phyloP scores from a whole-genome alignment of 768 basidiomycete species.

The Hortiboletus flavorubellus region DNA sequence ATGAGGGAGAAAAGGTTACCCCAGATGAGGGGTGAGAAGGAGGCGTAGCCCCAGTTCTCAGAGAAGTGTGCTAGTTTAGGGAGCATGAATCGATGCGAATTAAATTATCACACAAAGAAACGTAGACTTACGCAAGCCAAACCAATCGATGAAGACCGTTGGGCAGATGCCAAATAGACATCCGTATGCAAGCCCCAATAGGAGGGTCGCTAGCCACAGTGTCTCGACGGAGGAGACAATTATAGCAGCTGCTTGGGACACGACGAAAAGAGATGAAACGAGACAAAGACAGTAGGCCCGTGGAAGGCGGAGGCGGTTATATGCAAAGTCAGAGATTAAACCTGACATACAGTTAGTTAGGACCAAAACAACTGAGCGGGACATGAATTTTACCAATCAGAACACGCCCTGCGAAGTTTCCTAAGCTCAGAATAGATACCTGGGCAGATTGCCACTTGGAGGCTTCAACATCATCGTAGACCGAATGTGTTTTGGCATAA shows the following conservation, averaged over 20 bases:
- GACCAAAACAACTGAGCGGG: not conserved
- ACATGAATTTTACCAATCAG: constrained; percentile 51
- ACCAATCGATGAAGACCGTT: constrained; percentile 81
- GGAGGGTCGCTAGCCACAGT: constrained; percentile 53
- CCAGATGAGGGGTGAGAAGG: constrained; percentile 69
- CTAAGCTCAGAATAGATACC: constrained; percentile 78
- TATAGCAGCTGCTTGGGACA: constrained; percentile 65
- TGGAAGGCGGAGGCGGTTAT: constrained; percentile 54
- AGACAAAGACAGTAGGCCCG: constrained; percentile 68
- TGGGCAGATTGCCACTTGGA: constrained; percentile 79
- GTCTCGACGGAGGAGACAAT: constrained; percentile 50
- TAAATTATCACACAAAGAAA: not conserved
- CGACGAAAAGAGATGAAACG: constrained; percentile 63
- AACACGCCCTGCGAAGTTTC: constrained; percentile 79
- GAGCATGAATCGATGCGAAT: not conserved
- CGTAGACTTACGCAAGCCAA: constrained; percentile 66
- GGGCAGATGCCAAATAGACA: constrained; percentile 70
- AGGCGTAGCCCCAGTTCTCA: constrained; percentile 84
- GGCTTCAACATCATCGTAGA: constrained; percentile 66
- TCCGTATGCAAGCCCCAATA: constrained; percentile 57
- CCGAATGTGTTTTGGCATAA: constrained; percentile 54
- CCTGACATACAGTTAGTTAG: constrained; percentile 39
- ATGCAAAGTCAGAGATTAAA: constrained; percentile 60
- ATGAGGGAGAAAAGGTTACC: constrained; percentile 82
- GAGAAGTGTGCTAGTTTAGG: constrained; percentile 57